A percentile compares a stretch with the other conserved stretches of the same genome.
Evolutionary conservation across 202 grass and related monocot genomes (phyloP).

Genomic region (Saccharum hybrid): DNA sequence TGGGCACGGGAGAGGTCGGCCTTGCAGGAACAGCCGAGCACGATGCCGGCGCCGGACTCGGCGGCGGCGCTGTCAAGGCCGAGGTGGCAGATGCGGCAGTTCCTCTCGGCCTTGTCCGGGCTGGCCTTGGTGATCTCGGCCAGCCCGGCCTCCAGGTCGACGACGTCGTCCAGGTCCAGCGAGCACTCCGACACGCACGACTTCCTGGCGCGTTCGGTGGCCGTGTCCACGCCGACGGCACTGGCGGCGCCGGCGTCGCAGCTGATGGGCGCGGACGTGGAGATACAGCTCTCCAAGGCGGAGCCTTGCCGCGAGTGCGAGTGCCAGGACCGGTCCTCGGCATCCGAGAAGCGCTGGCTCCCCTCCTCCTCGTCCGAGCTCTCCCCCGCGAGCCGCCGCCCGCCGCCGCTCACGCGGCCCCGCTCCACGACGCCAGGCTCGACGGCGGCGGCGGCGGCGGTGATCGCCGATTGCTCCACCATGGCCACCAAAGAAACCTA

Average conservation of each 20-base stretch:
- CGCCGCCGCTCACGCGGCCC: conserved; percentile 1
- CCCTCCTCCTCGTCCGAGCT: conserved; percentile 48
- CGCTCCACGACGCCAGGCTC: conserved; percentile 42
- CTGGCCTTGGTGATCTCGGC: conserved; percentile 65
- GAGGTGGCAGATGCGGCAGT: conserved; percentile 95
- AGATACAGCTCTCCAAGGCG: conserved; percentile 46
- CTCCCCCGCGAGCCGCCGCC: conserved; percentile 28
- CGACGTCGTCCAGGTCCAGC: conserved; percentile 49
- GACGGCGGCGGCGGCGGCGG: neutral
- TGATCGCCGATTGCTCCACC: conserved; percentile 47
- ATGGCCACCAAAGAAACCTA: conserved; percentile 46
- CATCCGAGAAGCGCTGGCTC: conserved; percentile 80
- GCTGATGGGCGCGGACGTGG: conserved; percentile 38
- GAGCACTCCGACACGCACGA: conserved; percentile 78
- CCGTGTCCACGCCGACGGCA: conserved; percentile 5
- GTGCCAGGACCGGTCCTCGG: conserved; percentile 69
- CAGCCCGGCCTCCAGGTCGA: conserved; percentile 67
- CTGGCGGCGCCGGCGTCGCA: conserved; percentile 27
- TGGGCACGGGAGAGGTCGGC: conserved; percentile 73
- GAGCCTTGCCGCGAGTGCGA: conserved; percentile 63
- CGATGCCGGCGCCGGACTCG: conserved; percentile 73
- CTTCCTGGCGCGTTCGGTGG: conserved; percentile 47
- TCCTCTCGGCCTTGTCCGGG: conserved; percentile 63
- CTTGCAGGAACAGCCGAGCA: conserved; percentile 93
- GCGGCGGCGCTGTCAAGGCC: conserved; percentile 59